Evolutionary conservation across 177 flowering plant species (phyloP), one percentile per base, ranked within the genome.

Genomic region (Vitis hybrid): DNA sequence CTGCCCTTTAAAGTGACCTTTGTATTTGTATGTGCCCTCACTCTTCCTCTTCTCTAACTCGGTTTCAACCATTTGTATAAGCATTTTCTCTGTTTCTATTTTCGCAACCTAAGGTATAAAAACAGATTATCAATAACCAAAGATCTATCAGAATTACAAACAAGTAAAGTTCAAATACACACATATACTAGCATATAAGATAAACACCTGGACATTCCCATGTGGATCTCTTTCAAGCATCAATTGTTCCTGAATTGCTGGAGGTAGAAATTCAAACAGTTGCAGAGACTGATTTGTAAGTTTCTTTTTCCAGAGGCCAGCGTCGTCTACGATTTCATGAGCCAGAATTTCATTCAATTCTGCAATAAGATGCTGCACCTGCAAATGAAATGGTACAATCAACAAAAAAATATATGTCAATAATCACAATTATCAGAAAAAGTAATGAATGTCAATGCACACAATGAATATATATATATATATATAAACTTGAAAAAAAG

Each of bases 171-270:
- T 58, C 54, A 55, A 62, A 64, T 30, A 62, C 9, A 27, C 11
- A 13, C 6, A 69, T 11, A 62, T 21, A 58, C 56, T 19, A 12
- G 50, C 46, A 14, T 52, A 69, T 52, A 69, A 30, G 48, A 56
- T 35, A 66, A 56, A 19, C 62, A 94, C 99, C 92, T 95, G 99
- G 65, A 95, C 99, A 88, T 92, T 96, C 76, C 99, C 98, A 75
- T 96, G 99, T 50, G 98, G 99, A 82, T 93, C 98, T 82, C 99
- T 93, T 82, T 96, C 98, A 68, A 96, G 93, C 89, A 96, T 73
- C 86, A 93, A 78, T 67, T 93, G 98, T 58, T 91, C 97, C 71
- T 93, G 98, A 80, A 93, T 93, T 71, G 95, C 88, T 71, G 71
- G 66, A 52, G 98, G 98, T 70, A 93, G 76, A 59, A 91, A 77